Evolutionary conservation across 495 filamentous ascomycete genomes (phyloP).

Genomic region (Xylaria telfairii): DNA sequence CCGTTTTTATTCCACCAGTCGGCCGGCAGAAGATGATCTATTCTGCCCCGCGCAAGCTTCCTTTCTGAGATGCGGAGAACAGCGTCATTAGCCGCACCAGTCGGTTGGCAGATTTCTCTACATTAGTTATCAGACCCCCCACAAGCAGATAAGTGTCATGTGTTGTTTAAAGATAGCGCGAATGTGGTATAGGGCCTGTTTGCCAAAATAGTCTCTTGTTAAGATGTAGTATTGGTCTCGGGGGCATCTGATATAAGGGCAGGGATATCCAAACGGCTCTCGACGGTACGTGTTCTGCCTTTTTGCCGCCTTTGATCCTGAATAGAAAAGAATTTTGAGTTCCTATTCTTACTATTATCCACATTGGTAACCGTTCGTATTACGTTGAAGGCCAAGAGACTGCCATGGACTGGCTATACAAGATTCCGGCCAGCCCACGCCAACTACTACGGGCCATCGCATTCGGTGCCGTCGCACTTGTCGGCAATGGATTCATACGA

Average conservation of each 20-base stretch:
- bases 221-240: not conserved
- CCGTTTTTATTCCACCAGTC: slow-evolving; percentile 22
- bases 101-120: slow-evolving; percentile 18
- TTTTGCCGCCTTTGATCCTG: not conserved
- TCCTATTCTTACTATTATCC: not conserved
- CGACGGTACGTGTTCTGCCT: not conserved
- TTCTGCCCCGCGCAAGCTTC: not conserved
- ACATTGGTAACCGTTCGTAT: not conserved
- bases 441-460: slow-evolving; percentile 21
- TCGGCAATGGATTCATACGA: slow-evolving; percentile 20
- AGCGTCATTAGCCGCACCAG: slow-evolving; percentile 28
- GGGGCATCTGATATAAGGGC: not conserved
- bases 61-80: not conserved
- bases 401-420: slow-evolving; percentile 24
- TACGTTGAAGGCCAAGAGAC: not conserved
- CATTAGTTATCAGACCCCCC: slow-evolving; percentile 20
- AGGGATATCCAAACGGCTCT: not conserved
- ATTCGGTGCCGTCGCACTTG: slow-evolving; percentile 16
- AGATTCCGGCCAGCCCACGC: slow-evolving; percentile 4
- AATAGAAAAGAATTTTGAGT: slow-evolving; percentile 5
- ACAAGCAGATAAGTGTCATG: not conserved
- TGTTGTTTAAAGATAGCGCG: not conserved
- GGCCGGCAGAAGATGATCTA: not conserved
- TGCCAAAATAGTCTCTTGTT: not conserved
- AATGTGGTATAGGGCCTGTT: not conserved